phyloP scores from a whole-genome alignment of 805 yeast species.

The Lachancea quebecensis region DNA sequence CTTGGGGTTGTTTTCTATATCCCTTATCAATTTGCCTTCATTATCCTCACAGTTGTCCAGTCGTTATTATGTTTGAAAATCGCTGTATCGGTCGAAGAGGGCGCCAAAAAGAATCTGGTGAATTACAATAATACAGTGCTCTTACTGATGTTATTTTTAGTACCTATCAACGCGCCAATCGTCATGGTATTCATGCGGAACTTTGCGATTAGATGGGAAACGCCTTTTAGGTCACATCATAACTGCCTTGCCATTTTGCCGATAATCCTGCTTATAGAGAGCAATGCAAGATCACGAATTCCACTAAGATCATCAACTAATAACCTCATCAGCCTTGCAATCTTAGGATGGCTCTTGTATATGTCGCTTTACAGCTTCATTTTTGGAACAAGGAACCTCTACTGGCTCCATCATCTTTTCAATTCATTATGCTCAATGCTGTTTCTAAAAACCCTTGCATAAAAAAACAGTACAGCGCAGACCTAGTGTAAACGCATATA shows the following conservation, averaged over 20 bases:
- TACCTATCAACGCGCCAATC: slow-evolving; percentile 74
- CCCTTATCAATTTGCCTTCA: slow-evolving; percentile 77
- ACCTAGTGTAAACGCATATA: neutral
- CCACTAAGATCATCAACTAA: slow-evolving; percentile 31
- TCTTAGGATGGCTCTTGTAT: slow-evolving; percentile 40
- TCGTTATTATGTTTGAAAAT: slow-evolving; percentile 42
- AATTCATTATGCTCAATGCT: slow-evolving; percentile 57
- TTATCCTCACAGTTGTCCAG: slow-evolving; percentile 55
- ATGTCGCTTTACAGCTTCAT: slow-evolving; percentile 54
- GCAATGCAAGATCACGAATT: slow-evolving; percentile 43
- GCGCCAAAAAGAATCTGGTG: slow-evolving; percentile 24
- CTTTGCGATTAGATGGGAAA: slow-evolving; percentile 66
- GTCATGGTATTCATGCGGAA: slow-evolving; percentile 78
- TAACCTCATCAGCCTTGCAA: slow-evolving; percentile 26
- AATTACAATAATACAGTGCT: slow-evolving; percentile 60
- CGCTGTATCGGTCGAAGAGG: slow-evolving; percentile 7
- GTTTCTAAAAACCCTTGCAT: slow-evolving; percentile 16
- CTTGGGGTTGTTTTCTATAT: slow-evolving; percentile 51
- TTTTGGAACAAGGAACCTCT: slow-evolving; percentile 77
- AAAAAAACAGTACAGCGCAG: neutral
- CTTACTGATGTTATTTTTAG: slow-evolving; percentile 65
- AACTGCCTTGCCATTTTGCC: slow-evolving; percentile 74
- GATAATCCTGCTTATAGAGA: slow-evolving; percentile 51
- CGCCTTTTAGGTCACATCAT: slow-evolving; percentile 84
- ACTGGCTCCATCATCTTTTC: slow-evolving; percentile 72